phyloP scores from a whole-genome alignment of 2,329 filamentous ascomycete species.

The Sporothrix brasiliensis region DNA sequence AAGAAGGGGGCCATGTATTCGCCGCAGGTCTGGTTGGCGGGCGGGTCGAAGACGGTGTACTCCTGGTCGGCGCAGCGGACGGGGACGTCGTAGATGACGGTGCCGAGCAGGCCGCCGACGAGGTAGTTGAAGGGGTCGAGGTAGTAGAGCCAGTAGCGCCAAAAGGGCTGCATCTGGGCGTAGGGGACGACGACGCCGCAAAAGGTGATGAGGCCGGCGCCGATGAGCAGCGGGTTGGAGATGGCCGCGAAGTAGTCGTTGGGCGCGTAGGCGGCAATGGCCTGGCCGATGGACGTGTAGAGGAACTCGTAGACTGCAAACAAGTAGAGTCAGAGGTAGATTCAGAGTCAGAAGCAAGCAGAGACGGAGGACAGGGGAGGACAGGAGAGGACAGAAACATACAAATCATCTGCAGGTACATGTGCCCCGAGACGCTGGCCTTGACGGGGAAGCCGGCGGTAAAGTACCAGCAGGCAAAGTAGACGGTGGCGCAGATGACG shows the following conservation, averaged over 20 bases:
- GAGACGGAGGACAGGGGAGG: too few relatives aligned
- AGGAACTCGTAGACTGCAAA: conserved; percentile 57
- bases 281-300: conserved; percentile 64
- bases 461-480: conserved; percentile 55
- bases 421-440: conserved; percentile 51
- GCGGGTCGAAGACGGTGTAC: conserved; percentile 56
- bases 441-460: conserved; percentile 53
- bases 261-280: conserved; percentile 64
- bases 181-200: conserved; percentile 76
- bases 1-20: conserved; percentile 61
- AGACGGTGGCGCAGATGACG: conserved; percentile 62
- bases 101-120: conserved; percentile 59
- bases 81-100: conserved; percentile 52
- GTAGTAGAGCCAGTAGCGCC: conserved; percentile 67
- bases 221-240: conserved; percentile 59
- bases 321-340: too few relatives aligned
- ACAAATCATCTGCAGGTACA: conserved; percentile 47
- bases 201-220: conserved; percentile 64
- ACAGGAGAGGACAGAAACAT: too few relatives aligned
- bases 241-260: conserved; percentile 63
- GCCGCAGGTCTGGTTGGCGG: conserved; percentile 56
- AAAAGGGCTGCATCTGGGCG: conserved; percentile 63
- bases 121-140: conserved; percentile 65
- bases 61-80: conserved; percentile 54
- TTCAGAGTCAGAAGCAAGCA: not conserved